Evolutionary conservation across 2,329 filamentous ascomycete species (phyloP), one percentile per base, ranked within the genome.

Genomic region (Calonectria henricotiae): DNA sequence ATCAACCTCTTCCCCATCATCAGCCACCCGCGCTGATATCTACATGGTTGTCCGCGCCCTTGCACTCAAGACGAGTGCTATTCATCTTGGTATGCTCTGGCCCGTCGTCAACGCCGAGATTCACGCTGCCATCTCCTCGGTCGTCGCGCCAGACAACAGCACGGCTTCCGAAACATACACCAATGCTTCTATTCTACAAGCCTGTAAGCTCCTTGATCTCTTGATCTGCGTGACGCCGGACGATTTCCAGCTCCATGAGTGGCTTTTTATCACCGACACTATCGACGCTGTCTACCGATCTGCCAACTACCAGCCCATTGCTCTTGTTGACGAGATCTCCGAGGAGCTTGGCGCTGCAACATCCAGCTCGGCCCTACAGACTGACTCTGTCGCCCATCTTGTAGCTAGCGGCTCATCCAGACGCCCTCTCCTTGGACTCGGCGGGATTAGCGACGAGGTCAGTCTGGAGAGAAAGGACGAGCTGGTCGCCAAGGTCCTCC

Each of bases 211-310:
- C 3, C 88, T 99, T 4, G 96, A 99, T 78, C 86, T 95, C 23
- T 86, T 99, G n/a, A 89, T 98, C 15, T 92, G 94, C 49, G 87
- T 95, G 8, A 92, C 93, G 5, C 96, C 95, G 0, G 96, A 99
- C 75, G 96, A 99, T 80, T 99, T 98, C 83, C 96, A 98, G 82
- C 89, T 98, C n/a, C 93, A 97, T 78, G 94, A 98, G 85, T 99
- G 96, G 96, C 89, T 98, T 4, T 99, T 98, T 81, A 92, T 99
- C 66, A 97, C 95, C 1, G 96, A 99, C 82, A 98, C 96, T 15
- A 95, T 98, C 73, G 96, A 99, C 77, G 95, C 96, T 1, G 93
- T 99, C 39, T 97, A 99, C 82, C 91, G 93, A 13, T 91, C 94
- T 0, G 84, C 90, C 15, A 85, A 86, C 62, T 92, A 92, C 83